Conservation (phyloP, 139 green algal species). For the Chlamydomonas sphaeroides region DNA sequence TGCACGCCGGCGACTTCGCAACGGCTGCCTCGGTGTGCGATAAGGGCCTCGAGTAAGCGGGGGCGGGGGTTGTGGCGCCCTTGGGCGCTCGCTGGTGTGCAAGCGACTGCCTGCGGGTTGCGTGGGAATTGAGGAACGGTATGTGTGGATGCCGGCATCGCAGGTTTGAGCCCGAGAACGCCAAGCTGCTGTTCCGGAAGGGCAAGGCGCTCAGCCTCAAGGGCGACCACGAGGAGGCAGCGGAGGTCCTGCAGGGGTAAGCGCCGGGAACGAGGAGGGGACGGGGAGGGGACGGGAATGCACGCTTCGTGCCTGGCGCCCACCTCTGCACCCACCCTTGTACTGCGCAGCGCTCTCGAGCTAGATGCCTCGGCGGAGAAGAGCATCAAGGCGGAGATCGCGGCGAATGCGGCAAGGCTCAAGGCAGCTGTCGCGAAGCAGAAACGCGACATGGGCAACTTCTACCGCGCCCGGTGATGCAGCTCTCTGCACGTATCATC, state of each 20-base stretch:
- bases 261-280: too few species aligned
- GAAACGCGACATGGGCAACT: conserved; percentile 61
- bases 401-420: conserved; percentile 49
- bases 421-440: conserved; percentile 65
- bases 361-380: conserved; percentile 37
- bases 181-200: conserved; percentile 50
- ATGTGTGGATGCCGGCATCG: too few species aligned
- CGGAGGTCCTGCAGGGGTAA: conserved; percentile 50
- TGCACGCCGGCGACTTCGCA: conserved; percentile 54
- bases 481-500: too few species aligned
- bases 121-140: neutral
- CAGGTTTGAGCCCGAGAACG: conserved; percentile 43
- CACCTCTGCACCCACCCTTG: too few species aligned
- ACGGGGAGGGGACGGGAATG: too few species aligned
- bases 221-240: conserved; percentile 67
- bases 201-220: conserved; percentile 61
- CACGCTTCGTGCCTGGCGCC: too few species aligned
- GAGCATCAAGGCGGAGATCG: conserved; percentile 57
- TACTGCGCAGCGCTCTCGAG: conserved; percentile 42
- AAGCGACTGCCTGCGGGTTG: too few species aligned
- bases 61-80: neutral
- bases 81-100: too few species aligned
- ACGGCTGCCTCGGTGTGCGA: conserved; percentile 63
- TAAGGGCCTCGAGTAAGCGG: conserved; percentile 62
- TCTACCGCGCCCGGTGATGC: too few species aligned